These are phyloP conservation scores for Lanzia echinophila DNA, from an alignment of 2,329 filamentous ascomycete species.

Conservation along the genomic window DNA sequence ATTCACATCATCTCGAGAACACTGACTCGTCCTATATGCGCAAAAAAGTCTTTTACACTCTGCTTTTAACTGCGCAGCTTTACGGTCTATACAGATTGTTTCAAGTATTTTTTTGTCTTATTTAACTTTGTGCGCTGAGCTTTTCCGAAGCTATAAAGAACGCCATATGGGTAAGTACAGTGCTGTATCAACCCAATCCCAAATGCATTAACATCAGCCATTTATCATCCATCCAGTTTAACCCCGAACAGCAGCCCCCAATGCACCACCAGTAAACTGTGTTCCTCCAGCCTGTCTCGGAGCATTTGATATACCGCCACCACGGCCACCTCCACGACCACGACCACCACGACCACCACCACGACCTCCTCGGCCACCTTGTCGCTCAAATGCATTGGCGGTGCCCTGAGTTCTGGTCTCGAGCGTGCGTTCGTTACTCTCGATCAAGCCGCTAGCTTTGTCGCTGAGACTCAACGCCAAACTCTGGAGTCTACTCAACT, in stretches of 20 bases:
- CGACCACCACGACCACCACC: constrained; percentile 61
- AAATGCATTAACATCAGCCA: constrained; percentile 25
- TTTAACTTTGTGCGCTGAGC: constrained; percentile 11
- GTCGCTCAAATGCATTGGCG: constrained; percentile 88
- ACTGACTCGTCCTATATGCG: too few relatives aligned
- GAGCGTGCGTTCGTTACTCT: constrained; percentile 93
- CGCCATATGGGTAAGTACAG: constrained; percentile 26
- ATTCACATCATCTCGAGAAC: too few relatives aligned
- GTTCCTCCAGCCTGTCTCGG: constrained; percentile 66
- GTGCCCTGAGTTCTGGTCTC: constrained; percentile 97
- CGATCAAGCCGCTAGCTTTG: constrained; percentile 93
- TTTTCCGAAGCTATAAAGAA: constrained; percentile 30
- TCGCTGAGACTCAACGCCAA: constrained; percentile 89
- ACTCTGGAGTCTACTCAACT: constrained; percentile 92
- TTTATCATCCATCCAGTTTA: constrained; percentile 31
- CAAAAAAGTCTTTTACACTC: too few relatives aligned
- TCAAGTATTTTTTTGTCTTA: background rate
- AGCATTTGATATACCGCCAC: constrained; percentile 50
- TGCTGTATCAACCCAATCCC: constrained; percentile 25
- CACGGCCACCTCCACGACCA: constrained; percentile 52
- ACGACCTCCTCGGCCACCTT: constrained; percentile 69
- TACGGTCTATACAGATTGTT: too few relatives aligned
- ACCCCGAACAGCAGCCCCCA: constrained; percentile 62
- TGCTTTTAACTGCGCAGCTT: too few relatives aligned
- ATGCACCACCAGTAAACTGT: constrained; percentile 74